phyloP scores from a whole-genome alignment of 257 asterid genomes.

The Solanum bulbocastanum region DNA sequence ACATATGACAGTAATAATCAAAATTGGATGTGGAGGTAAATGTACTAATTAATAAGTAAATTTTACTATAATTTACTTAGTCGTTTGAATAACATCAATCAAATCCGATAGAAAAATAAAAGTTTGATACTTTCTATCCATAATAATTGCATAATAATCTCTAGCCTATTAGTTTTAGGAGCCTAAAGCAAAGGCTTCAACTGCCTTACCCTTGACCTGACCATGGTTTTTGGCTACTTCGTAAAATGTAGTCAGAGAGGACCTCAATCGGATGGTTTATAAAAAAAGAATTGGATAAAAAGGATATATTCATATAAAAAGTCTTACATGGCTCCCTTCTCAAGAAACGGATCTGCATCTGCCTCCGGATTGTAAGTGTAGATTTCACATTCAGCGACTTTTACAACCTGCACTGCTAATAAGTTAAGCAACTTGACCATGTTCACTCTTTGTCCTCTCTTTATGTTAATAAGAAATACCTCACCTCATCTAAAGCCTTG shows the following conservation, averaged over 20 bases:
- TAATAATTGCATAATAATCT: not conserved
- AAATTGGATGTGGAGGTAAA: not conserved
- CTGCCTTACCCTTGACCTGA: not conserved
- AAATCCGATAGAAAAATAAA: not conserved
- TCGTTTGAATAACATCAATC: not conserved
- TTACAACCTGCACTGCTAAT: conserved; percentile 59
- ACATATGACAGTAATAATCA: not conserved
- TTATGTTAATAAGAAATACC: not conserved
- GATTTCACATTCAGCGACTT: conserved; percentile 80
- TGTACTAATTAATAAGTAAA: not conserved
- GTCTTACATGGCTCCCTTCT: conserved; percentile 82
- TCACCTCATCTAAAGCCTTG: conserved; percentile 93
- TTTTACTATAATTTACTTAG: not conserved
- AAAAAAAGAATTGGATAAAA: not conserved
- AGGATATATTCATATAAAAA: not conserved
- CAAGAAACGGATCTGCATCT: conserved; percentile 79
- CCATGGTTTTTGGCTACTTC: not conserved
- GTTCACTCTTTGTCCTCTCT: not conserved
- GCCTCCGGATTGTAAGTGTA: conserved; percentile 84
- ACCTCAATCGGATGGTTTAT: not conserved
- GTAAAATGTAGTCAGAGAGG: not conserved
- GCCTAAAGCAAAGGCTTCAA: not conserved
- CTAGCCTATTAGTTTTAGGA: not conserved
- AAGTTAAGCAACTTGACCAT: not conserved
- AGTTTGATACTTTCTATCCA: not conserved